Base-by-base conservation (phyloP, 108 stramenopile genomes). In the Chaetoceros muelleri region DNA sequence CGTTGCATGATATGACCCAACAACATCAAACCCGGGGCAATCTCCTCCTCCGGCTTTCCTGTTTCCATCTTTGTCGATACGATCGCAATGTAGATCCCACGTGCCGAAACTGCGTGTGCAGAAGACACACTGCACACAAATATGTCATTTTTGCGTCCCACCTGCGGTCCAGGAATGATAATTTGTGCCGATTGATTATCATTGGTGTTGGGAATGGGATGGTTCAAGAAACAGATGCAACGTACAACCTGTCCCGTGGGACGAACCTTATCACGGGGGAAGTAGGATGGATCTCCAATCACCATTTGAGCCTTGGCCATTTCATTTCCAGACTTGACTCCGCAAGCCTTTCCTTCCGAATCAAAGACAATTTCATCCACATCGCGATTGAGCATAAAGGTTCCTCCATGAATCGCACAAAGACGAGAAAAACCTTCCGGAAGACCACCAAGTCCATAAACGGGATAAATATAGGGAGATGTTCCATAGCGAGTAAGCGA, bases 391-490 rank as follows among this genome's bases (percentile, higher is more conserved):
- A 99, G 85, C 97, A 99, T 99, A 75, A 99, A 97, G 47, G 96
- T 97, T 65, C 97, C 97, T 28, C 97, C 99, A 63, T 97, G 93
- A 61, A 99, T 93, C 26, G 99, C 99, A 65, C 95, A 96, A 46
- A 98, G 84, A 34, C 99, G 92, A 48, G 95, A 96, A 68, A 99
- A 99, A 46, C 95, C 95, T 75, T 99, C 99, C 17, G 99, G 99
- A 34, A 99, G 82, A 21, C 95, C 93, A 24, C 96, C 95, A 51
- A 99, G 82, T 47, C 99, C 99, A 64, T 98, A 99, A 48, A 95
- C 69, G 30, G 99, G 99, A 78, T 98, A 99, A 60, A 99, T 94
- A 84, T 97, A 99, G 13, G 99, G 99, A 49, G 80, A 81, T 46
- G 85, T 95, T 64, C 95, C 96, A 64, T 97, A 97, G 27, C 94